Evolutionary conservation across 139 green algal species (phyloP).

Genomic region (Chlorella sp.): DNA sequence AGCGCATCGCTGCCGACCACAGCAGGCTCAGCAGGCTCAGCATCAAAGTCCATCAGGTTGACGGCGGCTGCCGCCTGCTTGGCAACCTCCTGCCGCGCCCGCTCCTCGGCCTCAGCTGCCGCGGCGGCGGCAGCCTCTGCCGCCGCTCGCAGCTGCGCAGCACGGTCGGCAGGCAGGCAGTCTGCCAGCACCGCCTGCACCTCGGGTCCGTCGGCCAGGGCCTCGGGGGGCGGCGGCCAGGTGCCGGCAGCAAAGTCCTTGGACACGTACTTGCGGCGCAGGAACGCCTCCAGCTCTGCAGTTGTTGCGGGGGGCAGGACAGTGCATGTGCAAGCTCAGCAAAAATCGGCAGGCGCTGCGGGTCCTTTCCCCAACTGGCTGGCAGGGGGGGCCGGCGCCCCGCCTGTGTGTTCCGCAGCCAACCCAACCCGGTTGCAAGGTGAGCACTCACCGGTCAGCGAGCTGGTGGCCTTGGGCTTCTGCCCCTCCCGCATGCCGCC

Average conservation of each 20-base stretch:
- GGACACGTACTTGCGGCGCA: constrained; percentile 53
- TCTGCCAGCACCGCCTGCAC: constrained; percentile 16
- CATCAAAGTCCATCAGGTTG: constrained; percentile 43
- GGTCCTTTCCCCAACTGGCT: too few relatives aligned
- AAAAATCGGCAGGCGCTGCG: too few relatives aligned
- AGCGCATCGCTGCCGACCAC: not conserved
- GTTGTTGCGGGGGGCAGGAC: too few relatives aligned
- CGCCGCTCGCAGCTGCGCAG: not conserved
- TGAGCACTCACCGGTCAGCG: constrained; percentile 13
- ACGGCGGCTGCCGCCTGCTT: not conserved
- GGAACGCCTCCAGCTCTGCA: constrained; percentile 58
- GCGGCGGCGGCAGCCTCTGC: not conserved
- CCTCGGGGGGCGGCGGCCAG: constrained; percentile 33
- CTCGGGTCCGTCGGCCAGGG: not conserved
- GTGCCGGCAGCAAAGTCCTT: constrained; percentile 8
- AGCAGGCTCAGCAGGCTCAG: not conserved
- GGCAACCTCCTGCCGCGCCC: not conserved
- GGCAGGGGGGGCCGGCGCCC: too few relatives aligned
- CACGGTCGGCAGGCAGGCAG: not conserved
- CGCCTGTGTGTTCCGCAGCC: too few relatives aligned
- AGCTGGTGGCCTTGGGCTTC: constrained; percentile 3
- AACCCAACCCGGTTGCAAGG: too few relatives aligned
- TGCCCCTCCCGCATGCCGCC: constrained; percentile 25
- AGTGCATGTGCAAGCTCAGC: too few relatives aligned
- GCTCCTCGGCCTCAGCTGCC: not conserved